These are phyloP conservation scores for Pedinophyceae sp. DNA, from an alignment of 139 green algal genomes.

Conservation along the genomic window DNA sequence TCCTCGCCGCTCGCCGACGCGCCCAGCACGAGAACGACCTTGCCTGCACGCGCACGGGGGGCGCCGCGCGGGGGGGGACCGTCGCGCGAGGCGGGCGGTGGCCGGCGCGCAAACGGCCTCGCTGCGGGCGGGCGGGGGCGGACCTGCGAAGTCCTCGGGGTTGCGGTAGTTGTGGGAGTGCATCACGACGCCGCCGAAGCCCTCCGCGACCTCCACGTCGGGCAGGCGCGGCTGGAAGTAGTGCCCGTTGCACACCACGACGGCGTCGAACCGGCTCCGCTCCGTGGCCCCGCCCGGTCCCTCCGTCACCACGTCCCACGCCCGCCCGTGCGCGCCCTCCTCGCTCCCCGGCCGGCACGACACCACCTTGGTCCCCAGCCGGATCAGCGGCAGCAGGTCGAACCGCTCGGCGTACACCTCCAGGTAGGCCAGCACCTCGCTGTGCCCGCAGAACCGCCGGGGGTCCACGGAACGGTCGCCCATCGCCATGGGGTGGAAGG, in stretches of 20 bases:
- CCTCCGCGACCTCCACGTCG: conserved; percentile 17
- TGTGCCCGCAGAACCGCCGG: conserved; percentile 27
- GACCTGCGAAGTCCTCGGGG: conserved; percentile 25
- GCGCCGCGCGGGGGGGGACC: no score
- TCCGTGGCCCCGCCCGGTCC: background rate
- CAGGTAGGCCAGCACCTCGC: conserved; percentile 43
- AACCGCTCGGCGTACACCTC: conserved; percentile 28
- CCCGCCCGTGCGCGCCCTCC: background rate
- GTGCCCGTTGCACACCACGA: conserved; percentile 67
- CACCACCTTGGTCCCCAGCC: conserved; percentile 20
- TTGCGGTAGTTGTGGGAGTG: conserved; percentile 41
- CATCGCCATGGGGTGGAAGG: conserved; percentile 29
- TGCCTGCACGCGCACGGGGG: conserved; percentile 14
- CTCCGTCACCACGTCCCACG: conserved; percentile 2
- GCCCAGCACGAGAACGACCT: conserved; percentile 45
- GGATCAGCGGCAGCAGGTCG: conserved; percentile 17
- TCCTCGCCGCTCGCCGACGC: conserved; percentile 43
- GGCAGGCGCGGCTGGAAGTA: conserved; percentile 47
- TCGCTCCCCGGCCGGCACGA: background rate
- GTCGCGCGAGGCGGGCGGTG: no score
- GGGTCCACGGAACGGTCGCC: conserved; percentile 14
- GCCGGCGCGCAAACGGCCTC: no score
- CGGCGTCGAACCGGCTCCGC: conserved; percentile 45
- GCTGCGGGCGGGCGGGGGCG: no score
- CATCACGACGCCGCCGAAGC: conserved; percentile 13